Evolutionary conservation across 257 asterid species (phyloP).

Genomic region (Datura wrightii): DNA sequence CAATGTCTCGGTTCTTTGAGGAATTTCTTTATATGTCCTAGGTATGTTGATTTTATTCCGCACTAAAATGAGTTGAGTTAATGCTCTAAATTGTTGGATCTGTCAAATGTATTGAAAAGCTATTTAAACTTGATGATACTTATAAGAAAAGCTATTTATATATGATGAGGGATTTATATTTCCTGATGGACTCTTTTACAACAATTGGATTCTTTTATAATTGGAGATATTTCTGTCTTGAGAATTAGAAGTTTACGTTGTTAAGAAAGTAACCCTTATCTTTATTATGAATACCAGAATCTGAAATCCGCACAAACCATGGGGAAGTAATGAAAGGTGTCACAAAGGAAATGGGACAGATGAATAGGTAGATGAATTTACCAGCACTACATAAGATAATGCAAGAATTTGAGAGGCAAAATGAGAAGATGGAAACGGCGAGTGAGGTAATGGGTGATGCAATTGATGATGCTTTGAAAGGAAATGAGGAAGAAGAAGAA

Average conservation of each 20-base stretch:
- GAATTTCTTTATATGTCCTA: not conserved
- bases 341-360: constrained; percentile 94
- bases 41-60: not conserved
- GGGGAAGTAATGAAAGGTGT: constrained; percentile 99
- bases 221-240: not conserved
- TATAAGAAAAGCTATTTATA: too few species aligned
- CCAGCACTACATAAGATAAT: constrained; percentile 89
- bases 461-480: constrained; percentile 94
- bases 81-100: not conserved
- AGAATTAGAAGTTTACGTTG: not conserved
- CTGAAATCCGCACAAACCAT: constrained; percentile 97
- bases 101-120: not conserved
- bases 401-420: constrained; percentile 95
- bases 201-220: not conserved
- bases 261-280: too few species aligned
- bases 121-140: too few species aligned
- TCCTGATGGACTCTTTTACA: not conserved
- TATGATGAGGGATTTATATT: too few species aligned
- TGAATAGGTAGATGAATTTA: constrained; percentile 98
- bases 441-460: constrained; percentile 97
- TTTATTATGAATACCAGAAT: constrained; percentile 51
- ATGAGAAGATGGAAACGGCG: constrained; percentile 89
- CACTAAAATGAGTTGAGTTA: too few species aligned
- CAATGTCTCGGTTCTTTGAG: not conserved
- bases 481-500: constrained; percentile 97